Evolutionary conservation across 495 filamentous ascomycete genomes (phyloP).

Genomic region (Tuber indicum): DNA sequence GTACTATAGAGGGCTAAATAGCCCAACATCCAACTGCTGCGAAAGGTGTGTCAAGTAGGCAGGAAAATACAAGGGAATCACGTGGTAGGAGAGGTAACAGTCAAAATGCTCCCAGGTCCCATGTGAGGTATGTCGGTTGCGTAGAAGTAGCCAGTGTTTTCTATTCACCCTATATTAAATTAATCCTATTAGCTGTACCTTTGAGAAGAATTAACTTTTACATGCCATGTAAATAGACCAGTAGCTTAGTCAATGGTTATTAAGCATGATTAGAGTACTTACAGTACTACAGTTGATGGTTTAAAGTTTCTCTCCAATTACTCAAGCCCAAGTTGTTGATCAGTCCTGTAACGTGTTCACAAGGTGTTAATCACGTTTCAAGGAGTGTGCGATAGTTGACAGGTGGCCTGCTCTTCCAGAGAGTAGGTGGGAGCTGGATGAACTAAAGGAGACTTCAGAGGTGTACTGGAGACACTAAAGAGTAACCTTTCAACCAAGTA

Average conservation of each 20-base stretch:
- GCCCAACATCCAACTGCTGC: constrained; percentile 20
- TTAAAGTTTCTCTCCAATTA: constrained; percentile 7
- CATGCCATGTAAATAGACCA: no score
- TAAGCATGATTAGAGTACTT: no score
- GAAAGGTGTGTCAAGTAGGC: constrained; percentile 25
- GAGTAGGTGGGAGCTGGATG: no score
- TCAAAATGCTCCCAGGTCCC: constrained; percentile 16
- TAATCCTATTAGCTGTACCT: neutral
- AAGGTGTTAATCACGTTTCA: no score
- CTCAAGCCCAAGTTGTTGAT: constrained; percentile 13
- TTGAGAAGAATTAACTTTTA: neutral
- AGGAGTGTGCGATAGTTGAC: no score
- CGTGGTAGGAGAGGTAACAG: constrained; percentile 12
- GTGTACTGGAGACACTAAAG: no score
- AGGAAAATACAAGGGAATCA: constrained; percentile 18
- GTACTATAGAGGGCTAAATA: constrained; percentile 16
- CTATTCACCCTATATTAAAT: constrained; percentile 6
- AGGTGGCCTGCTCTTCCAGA: no score
- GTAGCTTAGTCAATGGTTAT: neutral
- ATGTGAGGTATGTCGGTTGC: constrained; percentile 30
- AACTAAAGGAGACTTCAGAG: no score
- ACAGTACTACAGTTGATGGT: neutral
- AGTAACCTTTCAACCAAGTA: no score
- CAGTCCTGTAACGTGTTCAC: no score
- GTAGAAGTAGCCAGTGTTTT: constrained; percentile 8